Evolutionary conservation across 1,139 yeast genomes (phyloP).

Genomic region (Sugiyamaella japonica): DNA sequence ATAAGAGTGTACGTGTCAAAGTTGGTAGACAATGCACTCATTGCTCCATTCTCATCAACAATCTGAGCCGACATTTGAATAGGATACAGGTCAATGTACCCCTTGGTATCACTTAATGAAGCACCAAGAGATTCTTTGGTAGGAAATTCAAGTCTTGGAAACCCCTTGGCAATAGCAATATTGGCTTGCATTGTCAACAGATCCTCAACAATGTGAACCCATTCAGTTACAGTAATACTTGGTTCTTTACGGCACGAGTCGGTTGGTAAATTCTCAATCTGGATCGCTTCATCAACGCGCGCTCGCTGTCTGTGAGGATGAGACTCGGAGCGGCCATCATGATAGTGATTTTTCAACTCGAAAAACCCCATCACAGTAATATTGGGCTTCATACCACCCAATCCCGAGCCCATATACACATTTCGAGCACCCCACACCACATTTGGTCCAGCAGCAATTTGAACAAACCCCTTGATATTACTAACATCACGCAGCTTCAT

Average conservation of each 20-base stretch:
- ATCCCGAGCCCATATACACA: slow-evolving; percentile 85
- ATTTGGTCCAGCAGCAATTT: slow-evolving; percentile 82
- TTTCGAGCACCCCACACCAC: slow-evolving; percentile 96
- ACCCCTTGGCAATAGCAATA: slow-evolving; percentile 91
- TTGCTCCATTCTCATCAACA: slow-evolving; percentile 59
- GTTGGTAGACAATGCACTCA: slow-evolving; percentile 75
- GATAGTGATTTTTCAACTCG: slow-evolving; percentile 47
- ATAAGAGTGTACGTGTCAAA: slow-evolving; percentile 94
- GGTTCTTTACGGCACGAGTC: slow-evolving; percentile 74
- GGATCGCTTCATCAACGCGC: slow-evolving; percentile 22
- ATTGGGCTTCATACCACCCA: slow-evolving; percentile 97
- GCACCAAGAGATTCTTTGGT: slow-evolving; percentile 24
- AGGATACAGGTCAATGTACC: slow-evolving; percentile 84
- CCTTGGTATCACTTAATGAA: slow-evolving; percentile 31
- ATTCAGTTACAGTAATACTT: slow-evolving; percentile 69
- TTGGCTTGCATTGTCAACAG: slow-evolving; percentile 89
- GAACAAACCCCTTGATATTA: slow-evolving; percentile 87
- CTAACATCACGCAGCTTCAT: slow-evolving; percentile 71
- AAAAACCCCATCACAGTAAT: slow-evolving; percentile 88
- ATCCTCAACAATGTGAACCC: slow-evolving; percentile 94
- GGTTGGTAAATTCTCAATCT: slow-evolving; percentile 59
- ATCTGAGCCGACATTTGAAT: slow-evolving; percentile 92
- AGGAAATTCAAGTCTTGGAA: slow-evolving; percentile 62
- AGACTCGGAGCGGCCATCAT: not conserved
- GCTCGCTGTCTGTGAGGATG: not conserved